A percentile compares a stretch with the other conserved stretches of the same genome.
Evolutionary conservation across 2,329 filamentous ascomycete genomes (phyloP).

Genomic region (Cytospora leucostoma): DNA sequence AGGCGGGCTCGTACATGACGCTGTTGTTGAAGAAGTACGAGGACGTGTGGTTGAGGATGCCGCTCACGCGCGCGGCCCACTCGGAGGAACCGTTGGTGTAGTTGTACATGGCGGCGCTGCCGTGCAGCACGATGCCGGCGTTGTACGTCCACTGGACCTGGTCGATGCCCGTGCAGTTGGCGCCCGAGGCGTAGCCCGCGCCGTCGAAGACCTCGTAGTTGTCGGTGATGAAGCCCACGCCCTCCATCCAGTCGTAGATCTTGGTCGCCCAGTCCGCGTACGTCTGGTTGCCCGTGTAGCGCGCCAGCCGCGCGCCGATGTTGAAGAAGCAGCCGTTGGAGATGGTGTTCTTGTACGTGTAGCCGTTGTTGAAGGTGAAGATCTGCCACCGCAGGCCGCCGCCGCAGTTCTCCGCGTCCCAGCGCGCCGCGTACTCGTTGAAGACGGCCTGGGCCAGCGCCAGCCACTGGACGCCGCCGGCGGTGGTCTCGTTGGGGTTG

Average conservation of each 20-base stretch:
- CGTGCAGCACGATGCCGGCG: slow-evolving; percentile 49
- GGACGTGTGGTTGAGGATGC: slow-evolving; percentile 48
- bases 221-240: slow-evolving; percentile 46
- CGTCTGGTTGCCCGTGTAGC: slow-evolving; percentile 64
- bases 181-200: slow-evolving; percentile 39
- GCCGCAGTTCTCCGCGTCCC: slow-evolving; percentile 62
- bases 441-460: slow-evolving; percentile 78
- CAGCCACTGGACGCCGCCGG: slow-evolving; percentile 63
- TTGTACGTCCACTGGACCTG: slow-evolving; percentile 55
- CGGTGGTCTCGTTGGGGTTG: slow-evolving; percentile 46
- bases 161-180: slow-evolving; percentile 48
- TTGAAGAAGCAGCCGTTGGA: slow-evolving; percentile 53
- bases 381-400: slow-evolving; percentile 86
- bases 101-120: slow-evolving; percentile 44
- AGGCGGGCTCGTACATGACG: slow-evolving; percentile 56
- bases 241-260: slow-evolving; percentile 56
- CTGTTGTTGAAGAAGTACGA: slow-evolving; percentile 51
- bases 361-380: slow-evolving; percentile 81
- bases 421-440: slow-evolving; percentile 78
- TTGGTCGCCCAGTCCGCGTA: slow-evolving; percentile 62
- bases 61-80: slow-evolving; percentile 51
- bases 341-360: slow-evolving; percentile 50
- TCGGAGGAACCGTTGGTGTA: slow-evolving; percentile 44
- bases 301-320: slow-evolving; percentile 58
- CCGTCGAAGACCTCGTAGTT: slow-evolving; percentile 52